phyloP scores from a whole-genome alignment of 2,329 filamentous ascomycete species.

The Ceratocystis colombiana region DNA sequence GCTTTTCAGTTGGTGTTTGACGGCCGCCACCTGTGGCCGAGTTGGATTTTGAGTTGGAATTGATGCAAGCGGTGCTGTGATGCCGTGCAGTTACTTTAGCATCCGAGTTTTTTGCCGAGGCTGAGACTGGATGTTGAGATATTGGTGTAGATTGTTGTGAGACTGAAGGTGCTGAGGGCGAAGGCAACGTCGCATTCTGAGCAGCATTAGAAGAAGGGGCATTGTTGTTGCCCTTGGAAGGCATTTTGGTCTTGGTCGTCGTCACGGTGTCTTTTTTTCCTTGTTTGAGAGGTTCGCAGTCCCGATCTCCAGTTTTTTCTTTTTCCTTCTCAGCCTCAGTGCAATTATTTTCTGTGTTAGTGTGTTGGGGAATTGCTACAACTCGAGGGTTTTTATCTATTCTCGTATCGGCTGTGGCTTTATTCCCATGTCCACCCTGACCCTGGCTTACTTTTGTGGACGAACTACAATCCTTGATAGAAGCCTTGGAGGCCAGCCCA shows the following conservation, averaged over 20 bases:
- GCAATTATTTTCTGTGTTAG: not conserved
- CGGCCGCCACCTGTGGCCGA: conserved; percentile 1
- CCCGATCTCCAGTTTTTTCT: conserved; percentile 9
- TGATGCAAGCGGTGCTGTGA: not conserved
- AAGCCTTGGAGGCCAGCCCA: conserved; percentile 9
- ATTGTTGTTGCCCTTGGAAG: conserved; percentile 21
- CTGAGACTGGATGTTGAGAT: not conserved
- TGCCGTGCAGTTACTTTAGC: conserved; percentile 8
- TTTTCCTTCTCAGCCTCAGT: conserved; percentile 4
- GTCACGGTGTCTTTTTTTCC: conserved; percentile 14
- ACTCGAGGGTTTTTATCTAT: conserved; percentile 6
- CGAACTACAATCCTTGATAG: conserved; percentile 12
- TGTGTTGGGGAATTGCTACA: not conserved
- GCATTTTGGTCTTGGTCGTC: conserved; percentile 18
- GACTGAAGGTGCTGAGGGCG: conserved; percentile 13
- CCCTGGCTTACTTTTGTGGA: conserved; percentile 16
- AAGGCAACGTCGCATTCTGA: conserved; percentile 8
- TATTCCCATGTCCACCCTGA: conserved; percentile 22
- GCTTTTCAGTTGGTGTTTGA: conserved; percentile 24
- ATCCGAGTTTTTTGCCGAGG: not conserved
- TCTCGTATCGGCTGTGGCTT: conserved; percentile 5
- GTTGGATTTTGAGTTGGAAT: conserved; percentile 3
- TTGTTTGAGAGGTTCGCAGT: conserved; percentile 3
- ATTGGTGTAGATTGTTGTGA: not conserved
- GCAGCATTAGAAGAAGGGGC: conserved; percentile 14